Percentiles rank a stretch among this genome's conserved stretches.
phyloP scores from a whole-genome alignment of 2,329 filamentous ascomycete species.

The Nigrospora sphaerica region DNA sequence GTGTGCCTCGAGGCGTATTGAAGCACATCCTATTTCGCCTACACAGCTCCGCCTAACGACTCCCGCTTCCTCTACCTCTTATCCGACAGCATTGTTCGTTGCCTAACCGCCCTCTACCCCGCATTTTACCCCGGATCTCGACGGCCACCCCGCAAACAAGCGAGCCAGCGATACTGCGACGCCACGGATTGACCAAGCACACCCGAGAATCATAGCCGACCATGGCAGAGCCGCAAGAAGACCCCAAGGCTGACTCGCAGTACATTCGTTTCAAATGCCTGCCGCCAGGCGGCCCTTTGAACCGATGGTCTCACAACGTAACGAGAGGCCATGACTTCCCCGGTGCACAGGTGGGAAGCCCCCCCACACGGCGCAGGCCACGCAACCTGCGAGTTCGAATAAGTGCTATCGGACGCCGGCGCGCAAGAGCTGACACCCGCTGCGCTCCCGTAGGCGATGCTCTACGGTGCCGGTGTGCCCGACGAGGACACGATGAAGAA shows the following conservation, averaged over 20 bases:
- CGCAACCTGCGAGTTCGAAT: neutral
- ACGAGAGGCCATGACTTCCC: conserved; percentile 86
- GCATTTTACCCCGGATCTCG: too few species aligned
- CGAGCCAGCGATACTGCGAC: too few species aligned
- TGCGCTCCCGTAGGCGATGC: conserved; percentile 63
- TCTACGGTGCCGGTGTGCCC: conserved; percentile 87
- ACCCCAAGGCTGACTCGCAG: conserved; percentile 40
- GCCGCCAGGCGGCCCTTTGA: conserved; percentile 53
- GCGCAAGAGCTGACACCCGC: neutral
- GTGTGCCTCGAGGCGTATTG: too few species aligned
- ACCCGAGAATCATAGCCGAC: too few species aligned
- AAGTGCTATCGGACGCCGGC: neutral
- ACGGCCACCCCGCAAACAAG: too few species aligned
- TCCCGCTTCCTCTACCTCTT: too few species aligned
- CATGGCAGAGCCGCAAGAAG: neutral
- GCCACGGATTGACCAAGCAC: too few species aligned
- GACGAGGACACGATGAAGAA: conserved; percentile 80
- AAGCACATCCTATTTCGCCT: too few species aligned
- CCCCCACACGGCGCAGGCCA: neutral
- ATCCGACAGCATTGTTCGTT: too few species aligned
- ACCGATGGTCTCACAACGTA: conserved; percentile 77
- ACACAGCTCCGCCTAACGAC: too few species aligned
- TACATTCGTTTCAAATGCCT: conserved; percentile 47
- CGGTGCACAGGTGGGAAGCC: conserved; percentile 64
- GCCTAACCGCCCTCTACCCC: too few species aligned